Evolutionary conservation across 352 stramenopile genomes (phyloP), one percentile per base, ranked within the genome.

Genomic region (Pythium phragmitis): DNA sequence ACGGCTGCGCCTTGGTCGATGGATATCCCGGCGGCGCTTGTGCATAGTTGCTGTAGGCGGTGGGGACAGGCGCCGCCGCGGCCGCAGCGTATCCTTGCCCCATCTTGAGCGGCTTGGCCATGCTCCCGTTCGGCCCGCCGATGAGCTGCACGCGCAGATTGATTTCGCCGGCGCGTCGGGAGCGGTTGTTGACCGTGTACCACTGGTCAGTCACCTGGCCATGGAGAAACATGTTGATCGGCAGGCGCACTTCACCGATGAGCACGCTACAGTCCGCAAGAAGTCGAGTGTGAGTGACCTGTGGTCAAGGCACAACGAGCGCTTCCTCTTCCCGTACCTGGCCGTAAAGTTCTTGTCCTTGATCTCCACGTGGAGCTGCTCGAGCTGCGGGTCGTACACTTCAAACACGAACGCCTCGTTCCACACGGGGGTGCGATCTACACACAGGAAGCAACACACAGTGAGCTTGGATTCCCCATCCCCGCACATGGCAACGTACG

Each of bases 331-430:
- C 9, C 17, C 48, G 19, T 60, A 80, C 75, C 71, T 82, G 16
- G 79, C 70, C 17, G 82, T 90, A 52, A 91, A 91, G 65, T 91
- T 94, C 68, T 91, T 91, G 78, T 94, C 84, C 69, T 91, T 91
- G 62, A 94, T 81, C 56, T 91, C 68, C 42, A 94, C 73, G 46
- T 79, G 62, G 57, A 94, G 65, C 68, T 92, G 79, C 56, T 91
- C 83, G 45, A 88, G 65, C 64, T 94, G 80, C 46, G 81, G 71
- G 60, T 92, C 81, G 51, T 79, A 72, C n/a, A 89, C 77, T 6
- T 85, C 42, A 57, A 94, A 92, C 37, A 88, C 76, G 57, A 94
- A 94, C 58, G 85, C 80, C 60, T 94, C 82, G 61, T 94, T 91
- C 85, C 85, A 94, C 28, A 87, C 76, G 2, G 85, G 85, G 49